Conservation (phyloP, 805 yeast species). For the Metschnikowia bowlesiae region DNA sequence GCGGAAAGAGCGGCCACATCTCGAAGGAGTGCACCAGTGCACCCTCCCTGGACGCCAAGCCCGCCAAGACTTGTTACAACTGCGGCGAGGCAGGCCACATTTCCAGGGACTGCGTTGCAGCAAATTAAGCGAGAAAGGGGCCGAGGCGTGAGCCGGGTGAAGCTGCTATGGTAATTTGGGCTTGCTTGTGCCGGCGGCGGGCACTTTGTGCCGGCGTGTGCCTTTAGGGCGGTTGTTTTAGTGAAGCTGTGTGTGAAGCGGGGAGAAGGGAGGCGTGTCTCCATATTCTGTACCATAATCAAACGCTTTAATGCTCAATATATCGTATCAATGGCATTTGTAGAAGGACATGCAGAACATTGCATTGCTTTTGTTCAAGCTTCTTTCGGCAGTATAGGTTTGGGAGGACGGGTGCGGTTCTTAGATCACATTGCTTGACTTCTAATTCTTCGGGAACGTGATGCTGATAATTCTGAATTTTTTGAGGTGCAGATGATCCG, state of each 20-base stretch:
- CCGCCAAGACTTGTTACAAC: constrained; percentile 62
- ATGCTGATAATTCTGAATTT: neutral
- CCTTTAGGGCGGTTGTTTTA: constrained; percentile 2
- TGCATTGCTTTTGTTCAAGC: too few relatives aligned
- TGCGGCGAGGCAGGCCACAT: constrained; percentile 83
- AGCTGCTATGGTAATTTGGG: neutral
- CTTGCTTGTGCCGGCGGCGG: neutral
- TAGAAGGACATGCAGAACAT: too few relatives aligned
- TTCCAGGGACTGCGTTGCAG: constrained; percentile 63
- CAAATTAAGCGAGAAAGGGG: constrained; percentile 9
- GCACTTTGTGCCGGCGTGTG: neutral
- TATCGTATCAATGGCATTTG: neutral
- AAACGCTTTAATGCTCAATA: constrained; percentile 17
- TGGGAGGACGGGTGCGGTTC: too few relatives aligned
- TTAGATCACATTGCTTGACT: too few relatives aligned
- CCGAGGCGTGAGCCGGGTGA: neutral
- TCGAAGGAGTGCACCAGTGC: constrained; percentile 73
- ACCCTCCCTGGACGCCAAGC: constrained; percentile 29
- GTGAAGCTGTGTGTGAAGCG: constrained; percentile 12
- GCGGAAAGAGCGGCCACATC: constrained; percentile 88
- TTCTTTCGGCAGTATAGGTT: too few relatives aligned
- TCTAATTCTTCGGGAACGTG: neutral
- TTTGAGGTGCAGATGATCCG: too few relatives aligned
- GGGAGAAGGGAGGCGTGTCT: constrained; percentile 13
- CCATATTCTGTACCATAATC: constrained; percentile 15